phyloP scores from a whole-genome alignment of 139 green algal genomes.

The Eudorina sp. region DNA sequence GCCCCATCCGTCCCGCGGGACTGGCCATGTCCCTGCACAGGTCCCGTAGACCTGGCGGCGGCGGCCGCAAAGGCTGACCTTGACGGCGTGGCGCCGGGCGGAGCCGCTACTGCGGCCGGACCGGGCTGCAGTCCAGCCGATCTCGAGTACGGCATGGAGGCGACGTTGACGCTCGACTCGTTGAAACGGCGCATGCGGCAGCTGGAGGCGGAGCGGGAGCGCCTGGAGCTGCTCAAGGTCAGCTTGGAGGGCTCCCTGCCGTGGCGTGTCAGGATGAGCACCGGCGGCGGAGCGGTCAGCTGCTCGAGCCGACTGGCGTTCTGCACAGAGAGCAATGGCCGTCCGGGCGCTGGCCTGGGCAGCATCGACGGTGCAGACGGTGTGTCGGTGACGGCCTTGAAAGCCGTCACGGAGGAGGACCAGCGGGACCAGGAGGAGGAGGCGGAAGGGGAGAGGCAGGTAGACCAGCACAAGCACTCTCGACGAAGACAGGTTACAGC shows the following conservation, averaged over 20 bases:
- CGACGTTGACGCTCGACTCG: conserved; percentile 3
- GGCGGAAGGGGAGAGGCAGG: not conserved
- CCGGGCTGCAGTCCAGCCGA: not conserved
- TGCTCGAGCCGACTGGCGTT: not conserved
- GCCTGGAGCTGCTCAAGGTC: not conserved
- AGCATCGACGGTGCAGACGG: not conserved
- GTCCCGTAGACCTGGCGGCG: too few relatives aligned
- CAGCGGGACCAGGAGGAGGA: not conserved
- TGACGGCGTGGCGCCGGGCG: too few relatives aligned
- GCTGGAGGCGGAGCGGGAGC: not conserved
- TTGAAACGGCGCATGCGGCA: conserved; percentile 26
- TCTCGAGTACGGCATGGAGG: not conserved
- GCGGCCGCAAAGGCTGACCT: too few relatives aligned
- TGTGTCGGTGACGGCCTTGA: not conserved
- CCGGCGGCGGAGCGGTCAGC: not conserved
- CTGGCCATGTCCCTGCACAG: too few relatives aligned
- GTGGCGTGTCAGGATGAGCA: not conserved
- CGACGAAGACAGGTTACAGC: not conserved
- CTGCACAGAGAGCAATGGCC: too few relatives aligned
- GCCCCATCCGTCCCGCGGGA: too few relatives aligned
- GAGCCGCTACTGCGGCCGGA: not conserved
- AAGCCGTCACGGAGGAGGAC: not conserved
- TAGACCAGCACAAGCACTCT: not conserved
- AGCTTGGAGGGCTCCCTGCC: not conserved
- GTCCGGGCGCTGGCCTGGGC: not conserved